These are phyloP conservation scores for Fomitopsis pinicola DNA, from an alignment of 1,284 basidiomycete species.

Conservation along the genomic window DNA sequence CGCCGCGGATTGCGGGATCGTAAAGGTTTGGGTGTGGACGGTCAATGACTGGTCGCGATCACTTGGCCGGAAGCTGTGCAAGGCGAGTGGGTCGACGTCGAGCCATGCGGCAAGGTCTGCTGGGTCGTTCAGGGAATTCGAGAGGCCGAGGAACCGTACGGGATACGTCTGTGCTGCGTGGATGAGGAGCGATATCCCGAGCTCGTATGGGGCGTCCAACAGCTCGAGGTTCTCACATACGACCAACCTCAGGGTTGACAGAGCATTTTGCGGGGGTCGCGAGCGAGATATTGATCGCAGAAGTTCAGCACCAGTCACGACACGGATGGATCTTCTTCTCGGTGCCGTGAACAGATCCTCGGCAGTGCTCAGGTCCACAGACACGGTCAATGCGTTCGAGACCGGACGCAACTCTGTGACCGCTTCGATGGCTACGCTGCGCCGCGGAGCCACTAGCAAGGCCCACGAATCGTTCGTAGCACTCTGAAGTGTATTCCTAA, in stretches of 20 bases:
- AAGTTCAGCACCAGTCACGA: constrained; percentile 52
- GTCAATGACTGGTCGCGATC: constrained; percentile 82
- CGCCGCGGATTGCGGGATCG: constrained; percentile 82
- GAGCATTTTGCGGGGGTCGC: constrained; percentile 19
- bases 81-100: constrained; percentile 56
- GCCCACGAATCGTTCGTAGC: constrained; percentile 41
- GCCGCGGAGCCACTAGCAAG: constrained; percentile 53
- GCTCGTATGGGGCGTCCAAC: constrained; percentile 81
- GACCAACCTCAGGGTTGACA: constrained; percentile 57
- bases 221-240: constrained; percentile 87
- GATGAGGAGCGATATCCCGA: constrained; percentile 69
- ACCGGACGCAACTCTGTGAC: constrained; percentile 44
- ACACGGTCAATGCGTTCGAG: constrained; percentile 35
- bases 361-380: constrained; percentile 36
- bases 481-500: constrained; percentile 46
- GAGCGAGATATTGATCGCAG: constrained; percentile 36
- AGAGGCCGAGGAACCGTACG: constrained; percentile 77
- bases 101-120: constrained; percentile 85
- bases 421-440: constrained; percentile 43
- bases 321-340: constrained; percentile 41
- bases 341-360: constrained; percentile 12
- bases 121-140: constrained; percentile 79
- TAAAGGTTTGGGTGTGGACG: constrained; percentile 75
- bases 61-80: constrained; percentile 79
- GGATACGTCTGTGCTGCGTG: constrained; percentile 55